Base-by-base conservation (phyloP, 352 stramenopile species). In the Globisporangium sylvaticum region DNA sequence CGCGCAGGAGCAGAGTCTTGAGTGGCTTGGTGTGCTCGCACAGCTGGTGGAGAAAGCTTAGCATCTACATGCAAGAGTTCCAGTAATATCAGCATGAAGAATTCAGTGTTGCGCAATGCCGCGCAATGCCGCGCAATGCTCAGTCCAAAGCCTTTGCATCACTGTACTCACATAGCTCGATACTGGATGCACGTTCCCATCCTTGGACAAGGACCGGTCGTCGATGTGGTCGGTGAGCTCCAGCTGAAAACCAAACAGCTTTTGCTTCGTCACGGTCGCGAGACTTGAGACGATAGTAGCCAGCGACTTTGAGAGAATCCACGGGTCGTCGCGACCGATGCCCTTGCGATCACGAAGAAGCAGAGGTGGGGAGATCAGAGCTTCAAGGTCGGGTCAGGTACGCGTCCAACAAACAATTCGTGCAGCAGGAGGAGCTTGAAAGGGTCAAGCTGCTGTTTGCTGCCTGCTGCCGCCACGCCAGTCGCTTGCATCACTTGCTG, bases 121-220 rank as follows among this genome's bases (percentile, higher is more conserved):
- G 14, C 37, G 14, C 14, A 46, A 4, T 1, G 2, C 4, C 14
- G 14, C 37, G 14, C 14, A 46, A 4, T 1, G 2, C 4, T 4
- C 37, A 46, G 37, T 46, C 37, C 37, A 20, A 18, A 5, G 15
- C 5, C 34, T 8, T 4, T 46, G 39, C 6, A 48, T 18, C 15
- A 9, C 1, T n/a, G 3, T 2, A 72, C 76, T 66, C 78, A 92
- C 83, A 62, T 88, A 81, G 62, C 84, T 92, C 12, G 87, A 90
- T 22, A 86, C 80, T 0, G 87, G 76, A 46, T 95, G 87, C 18
- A 95, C 81, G 34, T 95, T 95, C 9, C 83, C 87, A 37, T 94
- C 83, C 68, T 80, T 88, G 10, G 83, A 72, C n/a, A 89, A 53
- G 24, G 74, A 76, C 8, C 79, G 79, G 57, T 92, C 82, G 29